Base-by-base conservation (phyloP, 495 filamentous ascomycete genomes). In the Hypoxylon fragiforme region DNA sequence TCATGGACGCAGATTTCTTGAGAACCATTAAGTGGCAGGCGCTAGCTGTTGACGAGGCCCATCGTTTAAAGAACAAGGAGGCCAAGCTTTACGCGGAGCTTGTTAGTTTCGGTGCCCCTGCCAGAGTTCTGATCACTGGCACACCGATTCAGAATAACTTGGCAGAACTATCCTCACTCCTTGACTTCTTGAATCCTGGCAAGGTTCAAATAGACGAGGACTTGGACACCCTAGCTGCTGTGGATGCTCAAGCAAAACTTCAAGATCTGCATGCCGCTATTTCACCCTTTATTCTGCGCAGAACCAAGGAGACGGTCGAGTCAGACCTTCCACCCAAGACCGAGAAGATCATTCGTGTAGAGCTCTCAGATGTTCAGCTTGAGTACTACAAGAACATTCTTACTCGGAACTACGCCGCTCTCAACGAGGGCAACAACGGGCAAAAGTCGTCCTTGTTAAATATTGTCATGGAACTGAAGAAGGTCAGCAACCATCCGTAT, bases 391-490 rank as follows among this genome's bases (percentile, higher is more conserved):
- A 96, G 65, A 97, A 97, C 64, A 97, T 99, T 54, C 81, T 99
- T 7, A 97, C 95, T 0, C 83, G 91, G 42, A 99, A 99, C 60
- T 99, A 97, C 62, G 87, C 91, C 20, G 94, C 92, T 6, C 80
- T 99, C 39, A 96, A 95, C 63, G 85, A 92, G 59, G 92, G 91
- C 15, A 83, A 85, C 19, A 90, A 81, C 42, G 94, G 91, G 6
- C 86, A 89, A 64, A 96, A 96, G 68, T 91, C 94, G 56, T 96
- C 91, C 1, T 73, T 97, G n/a, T 72, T 97, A 46, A 99, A 99
- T 71, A 95, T 99, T 65, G 96, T 97, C 81, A 99, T 99, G 92
- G 95, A 99, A 67, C 70, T 99, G 62, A 97, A 97, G 77, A 99
- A 99, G 70, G 90, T 91, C 57, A 96, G 91, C 78, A 97, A 97